Percentiles rank a stretch among this genome's conserved stretches.
Evolutionary conservation across 1,284 basidiomycete species (phyloP).

Genomic region (Paramarasmius palmivorus): DNA sequence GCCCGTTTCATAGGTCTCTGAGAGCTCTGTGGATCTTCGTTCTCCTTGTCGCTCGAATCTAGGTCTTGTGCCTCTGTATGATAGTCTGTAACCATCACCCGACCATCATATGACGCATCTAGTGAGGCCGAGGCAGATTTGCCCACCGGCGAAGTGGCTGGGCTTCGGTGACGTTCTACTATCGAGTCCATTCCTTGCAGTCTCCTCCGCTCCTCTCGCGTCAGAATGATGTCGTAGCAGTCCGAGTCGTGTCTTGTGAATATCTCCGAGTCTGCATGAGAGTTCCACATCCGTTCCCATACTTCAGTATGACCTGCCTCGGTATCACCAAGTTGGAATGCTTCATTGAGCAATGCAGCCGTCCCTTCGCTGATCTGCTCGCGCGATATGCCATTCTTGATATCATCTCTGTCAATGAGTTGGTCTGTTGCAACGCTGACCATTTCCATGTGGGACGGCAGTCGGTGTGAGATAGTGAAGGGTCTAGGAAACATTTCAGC

Average conservation of each 20-base stretch:
- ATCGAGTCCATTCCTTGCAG: slow-evolving; percentile 10
- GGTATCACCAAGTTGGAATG: not conserved
- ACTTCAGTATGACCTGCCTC: not conserved
- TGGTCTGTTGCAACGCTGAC: slow-evolving; percentile 26
- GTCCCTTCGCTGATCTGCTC: slow-evolving; percentile 21
- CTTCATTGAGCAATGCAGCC: slow-evolving; percentile 16
- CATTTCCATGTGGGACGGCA: slow-evolving; percentile 10
- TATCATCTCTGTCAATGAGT: slow-evolving; percentile 24
- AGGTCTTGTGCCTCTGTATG: not conserved
- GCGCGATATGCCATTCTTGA: slow-evolving; percentile 7
- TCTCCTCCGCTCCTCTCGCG: slow-evolving; percentile 22
- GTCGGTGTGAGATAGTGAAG: slow-evolving; percentile 39
- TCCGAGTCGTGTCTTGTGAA: slow-evolving; percentile 17
- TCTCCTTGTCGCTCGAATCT: slow-evolving; percentile 18
- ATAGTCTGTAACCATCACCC: not conserved
- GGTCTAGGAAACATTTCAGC: slow-evolving; percentile 27
- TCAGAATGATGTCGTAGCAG: slow-evolving; percentile 19
- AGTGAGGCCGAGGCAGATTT: no score
- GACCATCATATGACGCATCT: not conserved
- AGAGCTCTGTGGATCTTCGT: slow-evolving; percentile 2
- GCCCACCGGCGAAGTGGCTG: no score
- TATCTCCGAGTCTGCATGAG: slow-evolving; percentile 9
- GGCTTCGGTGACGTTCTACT: not conserved
- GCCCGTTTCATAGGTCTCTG: slow-evolving; percentile 14
- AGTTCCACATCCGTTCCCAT: slow-evolving; percentile 5